A percentile compares a stretch with the other conserved stretches of the same genome.
These are phyloP conservation scores for Phytophthora melonis DNA, from an alignment of 352 stramenopile species.

Conservation along the genomic window DNA sequence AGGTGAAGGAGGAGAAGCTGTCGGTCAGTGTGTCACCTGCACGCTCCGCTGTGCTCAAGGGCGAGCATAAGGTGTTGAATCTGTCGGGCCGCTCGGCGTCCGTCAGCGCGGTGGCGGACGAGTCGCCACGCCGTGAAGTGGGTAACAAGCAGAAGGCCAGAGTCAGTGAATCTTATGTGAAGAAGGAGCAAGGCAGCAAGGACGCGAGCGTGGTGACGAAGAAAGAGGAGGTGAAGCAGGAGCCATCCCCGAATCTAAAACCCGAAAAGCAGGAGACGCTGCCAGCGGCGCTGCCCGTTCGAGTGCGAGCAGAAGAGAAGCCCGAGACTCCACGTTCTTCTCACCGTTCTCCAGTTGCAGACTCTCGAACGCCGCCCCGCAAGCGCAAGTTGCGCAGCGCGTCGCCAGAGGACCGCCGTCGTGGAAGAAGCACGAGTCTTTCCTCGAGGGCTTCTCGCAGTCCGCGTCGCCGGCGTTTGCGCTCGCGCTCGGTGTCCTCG, in stretches of 20 bases:
- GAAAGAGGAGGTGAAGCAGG: constrained; percentile 17
- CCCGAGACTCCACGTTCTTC: not conserved
- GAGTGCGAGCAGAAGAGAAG: constrained; percentile 27
- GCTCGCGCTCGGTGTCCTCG: constrained; percentile 36
- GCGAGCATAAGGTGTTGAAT: constrained; percentile 45
- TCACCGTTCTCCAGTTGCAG: constrained; percentile 14
- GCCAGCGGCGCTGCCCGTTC: constrained; percentile 9
- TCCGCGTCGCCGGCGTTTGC: constrained; percentile 31
- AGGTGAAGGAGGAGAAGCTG: constrained; percentile 23
- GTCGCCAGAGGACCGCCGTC: constrained; percentile 28
- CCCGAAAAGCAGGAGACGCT: constrained; percentile 17
- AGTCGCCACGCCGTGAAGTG: not conserved
- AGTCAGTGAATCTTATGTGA: not conserved
- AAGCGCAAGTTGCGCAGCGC: constrained; percentile 38
- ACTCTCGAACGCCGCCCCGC: constrained; percentile 12
- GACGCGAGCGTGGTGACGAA: constrained; percentile 1
- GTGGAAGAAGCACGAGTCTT: constrained; percentile 33
- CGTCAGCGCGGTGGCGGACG: constrained; percentile 23
- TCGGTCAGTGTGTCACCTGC: constrained; percentile 23
- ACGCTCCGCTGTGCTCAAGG: constrained; percentile 35
- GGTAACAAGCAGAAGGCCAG: constrained; percentile 12
- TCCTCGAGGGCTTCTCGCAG: constrained; percentile 27
- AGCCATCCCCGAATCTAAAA: constrained; percentile 5
- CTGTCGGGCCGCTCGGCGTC: constrained; percentile 31
- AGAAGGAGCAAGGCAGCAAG: constrained; percentile 3